A percentile compares a stretch with the other conserved stretches of the same genome.
Conservation (phyloP, 2,329 filamentous ascomycete species). For the Fusarium pininemorale region DNA sequence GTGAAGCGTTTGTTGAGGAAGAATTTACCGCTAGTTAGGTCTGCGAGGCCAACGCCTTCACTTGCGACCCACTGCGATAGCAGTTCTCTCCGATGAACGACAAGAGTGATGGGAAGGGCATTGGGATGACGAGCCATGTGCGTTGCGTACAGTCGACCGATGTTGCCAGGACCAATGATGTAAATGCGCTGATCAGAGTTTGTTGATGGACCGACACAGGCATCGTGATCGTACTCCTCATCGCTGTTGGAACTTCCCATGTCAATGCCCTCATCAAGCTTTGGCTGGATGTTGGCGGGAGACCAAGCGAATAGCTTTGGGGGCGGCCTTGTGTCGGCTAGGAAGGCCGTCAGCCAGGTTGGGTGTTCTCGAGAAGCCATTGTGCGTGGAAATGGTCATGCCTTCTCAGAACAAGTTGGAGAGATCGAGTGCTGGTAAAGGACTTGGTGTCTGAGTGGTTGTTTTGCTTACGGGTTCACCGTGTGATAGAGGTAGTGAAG, state of each 20-base stretch:
- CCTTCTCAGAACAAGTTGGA: neutral
- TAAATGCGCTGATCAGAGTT: neutral
- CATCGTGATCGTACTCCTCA: neutral
- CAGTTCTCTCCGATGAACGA: neutral
- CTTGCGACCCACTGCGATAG: neutral
- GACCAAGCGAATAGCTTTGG: slow-evolving; percentile 10
- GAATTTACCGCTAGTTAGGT: neutral
- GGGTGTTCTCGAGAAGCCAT: neutral
- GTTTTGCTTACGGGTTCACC: too few relatives aligned
- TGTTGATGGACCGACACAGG: neutral
- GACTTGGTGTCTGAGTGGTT: neutral
- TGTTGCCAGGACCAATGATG: slow-evolving; percentile 8
- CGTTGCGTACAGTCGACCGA: neutral
- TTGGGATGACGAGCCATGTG: neutral
- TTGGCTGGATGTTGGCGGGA: neutral
- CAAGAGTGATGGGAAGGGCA: neutral
- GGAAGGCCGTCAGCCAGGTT: neutral
- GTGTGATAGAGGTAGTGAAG: neutral
- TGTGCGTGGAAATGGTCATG: fast-evolving
- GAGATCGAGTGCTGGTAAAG: too few relatives aligned
- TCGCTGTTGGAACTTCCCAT: neutral
- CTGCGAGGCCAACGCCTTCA: neutral
- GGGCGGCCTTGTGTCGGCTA: neutral
- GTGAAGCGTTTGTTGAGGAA: slow-evolving; percentile 1
- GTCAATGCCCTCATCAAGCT: neutral